phyloP scores from a whole-genome alignment of 305 asterid species.

The Withania somnifera region DNA sequence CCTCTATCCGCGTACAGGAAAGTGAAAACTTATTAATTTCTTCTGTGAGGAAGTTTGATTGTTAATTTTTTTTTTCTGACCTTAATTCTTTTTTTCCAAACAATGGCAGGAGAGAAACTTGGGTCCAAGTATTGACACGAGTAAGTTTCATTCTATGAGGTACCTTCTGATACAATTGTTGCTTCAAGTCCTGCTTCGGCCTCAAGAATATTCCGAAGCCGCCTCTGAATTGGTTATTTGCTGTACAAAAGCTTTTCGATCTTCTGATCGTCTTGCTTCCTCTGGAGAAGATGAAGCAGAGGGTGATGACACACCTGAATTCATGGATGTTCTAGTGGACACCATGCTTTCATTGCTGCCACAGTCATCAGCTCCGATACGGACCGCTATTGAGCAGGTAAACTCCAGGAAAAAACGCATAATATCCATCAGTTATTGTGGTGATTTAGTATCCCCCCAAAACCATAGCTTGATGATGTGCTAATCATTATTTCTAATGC shows the following conservation, averaged over 20 bases:
- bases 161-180: constrained; percentile 80
- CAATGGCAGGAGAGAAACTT: constrained; percentile 55
- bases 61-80: neutral
- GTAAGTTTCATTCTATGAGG: constrained; percentile 66
- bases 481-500: neutral
- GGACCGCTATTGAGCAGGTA: constrained; percentile 91
- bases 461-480: neutral
- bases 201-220: constrained; percentile 82
- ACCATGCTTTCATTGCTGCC: constrained; percentile 93
- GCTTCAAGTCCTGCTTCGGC: constrained; percentile 86
- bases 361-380: constrained; percentile 80
- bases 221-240: constrained; percentile 81
- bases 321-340: constrained; percentile 94
- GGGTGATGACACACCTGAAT: constrained; percentile 51
- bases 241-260: constrained; percentile 70
- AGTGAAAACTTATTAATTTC: neutral
- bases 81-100: neutral
- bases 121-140: constrained; percentile 39
- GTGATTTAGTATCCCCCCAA: neutral
- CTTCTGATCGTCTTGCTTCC: constrained; percentile 51
- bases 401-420: constrained; percentile 6
- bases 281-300: constrained; percentile 74
- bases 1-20: neutral
- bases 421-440: neutral
- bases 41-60: neutral